Evolutionary conservation across 2,329 filamentous ascomycete genomes (phyloP).

Genomic region (Apiospora kogelbergensis): DNA sequence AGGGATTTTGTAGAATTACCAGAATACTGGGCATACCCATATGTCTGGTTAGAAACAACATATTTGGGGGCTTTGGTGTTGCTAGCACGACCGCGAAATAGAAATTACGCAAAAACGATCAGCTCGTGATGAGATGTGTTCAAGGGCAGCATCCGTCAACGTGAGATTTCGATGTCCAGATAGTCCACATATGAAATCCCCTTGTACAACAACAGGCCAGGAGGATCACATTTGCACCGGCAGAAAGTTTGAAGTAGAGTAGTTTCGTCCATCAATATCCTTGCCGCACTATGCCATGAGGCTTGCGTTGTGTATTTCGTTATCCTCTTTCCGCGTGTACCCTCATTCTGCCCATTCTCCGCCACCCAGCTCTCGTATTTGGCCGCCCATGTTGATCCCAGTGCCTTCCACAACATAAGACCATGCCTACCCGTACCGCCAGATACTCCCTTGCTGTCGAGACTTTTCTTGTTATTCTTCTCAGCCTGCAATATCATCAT

Average conservation of each 20-base stretch:
- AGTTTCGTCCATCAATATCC: neutral
- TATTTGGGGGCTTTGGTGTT: too few species aligned
- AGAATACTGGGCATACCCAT: too few species aligned
- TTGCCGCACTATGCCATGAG: neutral
- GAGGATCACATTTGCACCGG: neutral
- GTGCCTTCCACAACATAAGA: neutral
- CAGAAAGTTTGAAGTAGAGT: neutral
- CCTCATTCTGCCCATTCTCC: neutral
- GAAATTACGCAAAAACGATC: neutral
- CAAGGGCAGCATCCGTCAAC: neutral
- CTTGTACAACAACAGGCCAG: neutral
- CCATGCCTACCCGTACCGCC: neutral
- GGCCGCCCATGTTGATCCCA: neutral
- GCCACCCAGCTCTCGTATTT: neutral
- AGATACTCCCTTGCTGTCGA: neutral
- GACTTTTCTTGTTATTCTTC: neutral
- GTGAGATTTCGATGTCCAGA: neutral
- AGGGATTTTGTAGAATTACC: too few species aligned
- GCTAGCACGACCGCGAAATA: neutral
- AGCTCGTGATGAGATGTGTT: neutral
- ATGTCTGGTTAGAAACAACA: too few species aligned
- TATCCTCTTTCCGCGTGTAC: neutral
- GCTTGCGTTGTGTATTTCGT: neutral
- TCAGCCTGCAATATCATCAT: neutral
- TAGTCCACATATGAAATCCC: neutral